Conservation (phyloP, 352 stramenopile species). For the Phytophthora pinifolia region DNA sequence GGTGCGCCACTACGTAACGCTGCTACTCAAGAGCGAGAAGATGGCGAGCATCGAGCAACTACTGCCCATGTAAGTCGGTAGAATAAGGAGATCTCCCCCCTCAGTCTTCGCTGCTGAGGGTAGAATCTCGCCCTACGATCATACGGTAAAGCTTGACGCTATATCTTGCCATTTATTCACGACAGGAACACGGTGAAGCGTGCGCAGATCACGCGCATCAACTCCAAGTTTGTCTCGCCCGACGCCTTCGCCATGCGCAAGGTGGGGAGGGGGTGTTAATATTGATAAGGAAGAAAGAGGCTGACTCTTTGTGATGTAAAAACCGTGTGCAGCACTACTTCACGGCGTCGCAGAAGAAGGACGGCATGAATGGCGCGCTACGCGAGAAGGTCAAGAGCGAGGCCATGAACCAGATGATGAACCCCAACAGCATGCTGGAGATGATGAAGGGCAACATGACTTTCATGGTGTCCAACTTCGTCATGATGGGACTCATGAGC, state of each 20-base stretch:
- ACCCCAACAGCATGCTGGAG: conserved; percentile 96
- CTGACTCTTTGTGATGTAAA: conserved; percentile 4
- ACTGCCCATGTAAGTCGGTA: conserved; percentile 57
- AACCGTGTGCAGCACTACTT: conserved; percentile 66
- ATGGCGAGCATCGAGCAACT: conserved; percentile 76
- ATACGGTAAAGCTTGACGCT: conserved; percentile 2
- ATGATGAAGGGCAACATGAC: conserved; percentile 99
- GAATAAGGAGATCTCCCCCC: not conserved
- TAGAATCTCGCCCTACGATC: not conserved
- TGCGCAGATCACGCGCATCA: conserved; percentile 82
- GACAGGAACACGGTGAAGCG: conserved; percentile 85
- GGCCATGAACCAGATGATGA: conserved; percentile 94
- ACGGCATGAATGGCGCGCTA: conserved; percentile 82
- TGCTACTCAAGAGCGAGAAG: conserved; percentile 85
- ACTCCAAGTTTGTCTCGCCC: conserved; percentile 87
- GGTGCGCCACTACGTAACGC: conserved; percentile 85
- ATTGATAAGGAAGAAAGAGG: not conserved
- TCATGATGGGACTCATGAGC: conserved; percentile 99
- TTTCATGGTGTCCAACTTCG: conserved; percentile 99
- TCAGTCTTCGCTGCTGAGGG: not conserved
- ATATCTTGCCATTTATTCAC: not conserved
- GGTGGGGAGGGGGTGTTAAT: conserved; percentile 28
- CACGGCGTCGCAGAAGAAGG: conserved; percentile 87
- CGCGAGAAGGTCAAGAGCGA: conserved; percentile 90
- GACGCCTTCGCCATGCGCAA: conserved; percentile 90